Base-by-base conservation (phyloP, 2,329 filamentous ascomycete genomes). In the Reticulascus tulasneorum region DNA sequence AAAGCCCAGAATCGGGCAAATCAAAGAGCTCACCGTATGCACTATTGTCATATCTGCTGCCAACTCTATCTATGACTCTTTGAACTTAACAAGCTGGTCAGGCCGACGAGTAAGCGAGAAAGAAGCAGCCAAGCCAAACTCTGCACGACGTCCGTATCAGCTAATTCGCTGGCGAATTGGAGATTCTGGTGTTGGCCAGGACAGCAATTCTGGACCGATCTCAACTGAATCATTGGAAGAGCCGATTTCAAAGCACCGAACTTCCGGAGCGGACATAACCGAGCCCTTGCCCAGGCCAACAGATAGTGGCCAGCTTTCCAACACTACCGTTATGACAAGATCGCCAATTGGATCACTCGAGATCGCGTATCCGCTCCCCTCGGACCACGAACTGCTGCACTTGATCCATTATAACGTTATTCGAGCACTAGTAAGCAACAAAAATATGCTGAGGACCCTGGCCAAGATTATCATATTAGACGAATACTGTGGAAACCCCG, bases 11-110 rank as follows among this genome's bases (percentile, higher is more conserved):
- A 40, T 17, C 40, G 40, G 10, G 27, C 24, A 21, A 40, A 43
- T 25, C 40, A 43, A 24, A 37, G 37, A 37, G 40, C 37, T 16
- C 40, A 31, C 16, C 33, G 40, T 44, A 13, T 33, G 40, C n/a
- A n/a, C n/a, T n/a, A n/a, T 35, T 12, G 11, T 15, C 10, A 6
- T 19, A 5, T 28, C 10, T 22, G 18, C 9, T 5, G 4, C 16
- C 17, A 16, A 11, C 1, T 4, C n/a, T 17, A 7, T 9, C 7
- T 13, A 8, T 4, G 2, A 0, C 12, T 23, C 5, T 5, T 11
- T n/a, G n/a, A 4, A 28, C 15, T 30, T 40, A 7, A 31, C 15
- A 9, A 9, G 13, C 2, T 18, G n/a, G 10, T 6, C 20, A 44
- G 40, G 37, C 22, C n/a, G 18, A 9, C 29, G 37, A 11, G 15